Percentiles rank a stretch among this genome's conserved stretches.
These are phyloP conservation scores for Mycena sanguinolenta DNA, from an alignment of 768 basidiomycete genomes.

Conservation along the genomic window DNA sequence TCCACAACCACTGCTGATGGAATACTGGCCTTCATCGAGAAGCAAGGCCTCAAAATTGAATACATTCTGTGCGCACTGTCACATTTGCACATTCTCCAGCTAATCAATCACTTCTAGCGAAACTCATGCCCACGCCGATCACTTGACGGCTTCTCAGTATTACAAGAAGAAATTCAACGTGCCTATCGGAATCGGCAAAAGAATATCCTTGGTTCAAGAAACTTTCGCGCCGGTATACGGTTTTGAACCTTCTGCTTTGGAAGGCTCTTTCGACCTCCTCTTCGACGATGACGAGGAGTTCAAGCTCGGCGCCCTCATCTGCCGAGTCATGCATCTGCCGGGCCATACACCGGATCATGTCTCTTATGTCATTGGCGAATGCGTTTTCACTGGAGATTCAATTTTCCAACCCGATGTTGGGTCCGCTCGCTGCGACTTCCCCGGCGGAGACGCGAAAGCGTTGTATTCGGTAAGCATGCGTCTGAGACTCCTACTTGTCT, in stretches of 20 bases:
- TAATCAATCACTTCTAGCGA: slow-evolving; percentile 39
- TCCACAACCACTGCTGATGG: slow-evolving; percentile 50
- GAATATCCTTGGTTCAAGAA: slow-evolving; percentile 50
- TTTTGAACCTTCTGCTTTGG: slow-evolving; percentile 41
- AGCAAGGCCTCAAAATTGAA: slow-evolving; percentile 46
- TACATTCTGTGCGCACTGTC: slow-evolving; percentile 52
- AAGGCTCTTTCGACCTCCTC: slow-evolving; percentile 49
- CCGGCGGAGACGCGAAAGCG: slow-evolving; percentile 51
- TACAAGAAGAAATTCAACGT: slow-evolving; percentile 45
- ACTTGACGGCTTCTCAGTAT: slow-evolving; percentile 53
- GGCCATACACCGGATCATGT: slow-evolving; percentile 55
- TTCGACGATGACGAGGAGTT: slow-evolving; percentile 52
- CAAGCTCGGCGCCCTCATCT: slow-evolving; percentile 45
- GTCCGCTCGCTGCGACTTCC: slow-evolving; percentile 54
- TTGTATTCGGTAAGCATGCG: slow-evolving; percentile 45
- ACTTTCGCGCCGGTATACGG: slow-evolving; percentile 51
- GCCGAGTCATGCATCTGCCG: slow-evolving; percentile 51
- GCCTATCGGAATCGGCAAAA: slow-evolving; percentile 51
- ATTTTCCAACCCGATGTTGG: slow-evolving; percentile 57
- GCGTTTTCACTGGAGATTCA: slow-evolving; percentile 55
- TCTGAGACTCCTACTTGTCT: background rate
- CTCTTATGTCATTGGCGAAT: slow-evolving; percentile 51
- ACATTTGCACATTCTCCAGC: background rate
- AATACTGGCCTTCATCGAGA: slow-evolving; percentile 46
- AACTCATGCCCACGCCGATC: slow-evolving; percentile 56